phyloP scores from a whole-genome alignment of 768 basidiomycete genomes.

The Hebeloma cylindrosporum region DNA sequence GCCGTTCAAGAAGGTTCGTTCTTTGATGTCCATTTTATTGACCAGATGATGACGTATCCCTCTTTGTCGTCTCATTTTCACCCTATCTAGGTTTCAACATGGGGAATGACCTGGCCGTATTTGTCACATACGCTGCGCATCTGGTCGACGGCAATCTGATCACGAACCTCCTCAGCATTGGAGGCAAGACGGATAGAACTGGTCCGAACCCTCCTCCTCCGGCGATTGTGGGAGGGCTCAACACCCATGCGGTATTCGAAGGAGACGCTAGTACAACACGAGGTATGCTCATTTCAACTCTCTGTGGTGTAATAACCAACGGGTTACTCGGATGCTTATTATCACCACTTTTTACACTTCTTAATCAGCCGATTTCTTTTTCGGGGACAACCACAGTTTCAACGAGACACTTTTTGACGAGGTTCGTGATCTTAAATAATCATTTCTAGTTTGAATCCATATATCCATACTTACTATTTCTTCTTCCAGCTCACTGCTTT shows the following conservation, averaged over 20 bases:
- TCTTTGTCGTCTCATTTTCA: not conserved
- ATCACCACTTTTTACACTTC: not conserved
- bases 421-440: conserved; percentile 10
- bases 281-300: conserved; percentile 10
- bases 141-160: conserved; percentile 26
- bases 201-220: conserved; percentile 24
- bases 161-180: conserved; percentile 25
- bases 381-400: conserved; percentile 26
- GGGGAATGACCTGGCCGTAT: conserved; percentile 22
- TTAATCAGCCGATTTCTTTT: conserved; percentile 20
- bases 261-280: conserved; percentile 24
- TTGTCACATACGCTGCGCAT: conserved; percentile 24
- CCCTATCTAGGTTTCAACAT: conserved; percentile 21
- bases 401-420: conserved; percentile 27
- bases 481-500: conserved; percentile 20
- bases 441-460: not conserved
- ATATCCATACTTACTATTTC: not conserved
- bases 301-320: too few relatives aligned
- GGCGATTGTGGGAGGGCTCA: conserved; percentile 24
- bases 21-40: too few relatives aligned
- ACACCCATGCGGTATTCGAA: conserved; percentile 28
- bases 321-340: too few relatives aligned
- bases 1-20: conserved; percentile 18
- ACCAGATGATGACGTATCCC: too few relatives aligned
- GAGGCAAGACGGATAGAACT: conserved; percentile 22